These are phyloP conservation scores for Rhizopus microsporus DNA, from an alignment of 371 early-diverging fungal genomes.

Conservation along the genomic window DNA sequence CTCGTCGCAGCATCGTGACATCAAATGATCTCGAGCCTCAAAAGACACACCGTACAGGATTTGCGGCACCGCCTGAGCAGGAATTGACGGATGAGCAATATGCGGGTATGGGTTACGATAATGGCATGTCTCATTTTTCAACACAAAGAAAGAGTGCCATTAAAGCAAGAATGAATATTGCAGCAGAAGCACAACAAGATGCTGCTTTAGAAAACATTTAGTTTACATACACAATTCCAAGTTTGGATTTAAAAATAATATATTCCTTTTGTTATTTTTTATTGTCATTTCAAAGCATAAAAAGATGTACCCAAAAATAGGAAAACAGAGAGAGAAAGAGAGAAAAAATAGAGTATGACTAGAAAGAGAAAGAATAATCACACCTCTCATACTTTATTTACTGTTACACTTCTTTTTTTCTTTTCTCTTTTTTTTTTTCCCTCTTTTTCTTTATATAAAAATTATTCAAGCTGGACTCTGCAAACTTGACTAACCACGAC, in stretches of 20 bases:
- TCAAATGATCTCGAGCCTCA: slow-evolving; percentile 73
- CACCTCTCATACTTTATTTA: not conserved
- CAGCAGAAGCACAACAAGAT: slow-evolving; percentile 35
- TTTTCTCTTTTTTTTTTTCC: not conserved
- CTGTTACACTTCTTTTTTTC: slow-evolving; percentile 4
- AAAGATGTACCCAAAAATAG: not conserved
- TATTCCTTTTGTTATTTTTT: slow-evolving; percentile 1
- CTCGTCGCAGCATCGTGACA: slow-evolving; percentile 33
- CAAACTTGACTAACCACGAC: slow-evolving; percentile 14
- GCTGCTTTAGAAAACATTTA: not conserved
- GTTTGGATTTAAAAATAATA: not conserved
- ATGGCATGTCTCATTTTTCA: slow-evolving; percentile 12
- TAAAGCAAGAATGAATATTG: slow-evolving; percentile 49
- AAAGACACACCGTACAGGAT: slow-evolving; percentile 44
- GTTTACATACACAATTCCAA: not conserved
- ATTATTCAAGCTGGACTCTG: slow-evolving; percentile 19
- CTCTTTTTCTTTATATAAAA: slow-evolving; percentile 1
- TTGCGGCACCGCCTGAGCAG: slow-evolving; percentile 39
- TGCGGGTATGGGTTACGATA: slow-evolving; percentile 21
- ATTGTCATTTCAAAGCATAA: not conserved
- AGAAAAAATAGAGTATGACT: too few relatives aligned
- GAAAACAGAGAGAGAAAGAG: too few relatives aligned
- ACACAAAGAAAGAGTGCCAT: slow-evolving; percentile 45
- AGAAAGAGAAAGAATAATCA: too few relatives aligned
- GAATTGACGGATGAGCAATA: slow-evolving; percentile 48